Base-by-base conservation (phyloP, 495 filamentous ascomycete genomes). In the Mycothermus thermophilus region DNA sequence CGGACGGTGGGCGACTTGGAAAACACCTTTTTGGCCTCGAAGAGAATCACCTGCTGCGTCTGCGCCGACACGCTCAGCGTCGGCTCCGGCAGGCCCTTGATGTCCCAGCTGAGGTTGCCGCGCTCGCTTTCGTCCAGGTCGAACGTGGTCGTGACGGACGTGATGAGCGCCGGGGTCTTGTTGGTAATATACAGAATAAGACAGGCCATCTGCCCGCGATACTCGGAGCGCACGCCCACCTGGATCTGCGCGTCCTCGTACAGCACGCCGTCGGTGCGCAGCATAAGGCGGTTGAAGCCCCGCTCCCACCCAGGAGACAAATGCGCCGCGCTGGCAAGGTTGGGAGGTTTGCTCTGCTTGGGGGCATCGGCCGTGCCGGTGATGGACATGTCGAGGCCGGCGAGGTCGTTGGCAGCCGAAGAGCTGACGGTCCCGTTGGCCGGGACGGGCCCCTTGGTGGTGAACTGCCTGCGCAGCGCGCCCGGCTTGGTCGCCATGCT, bases 171-270 rank as follows among this genome's bases (percentile, higher is more conserved):
- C 0, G 83, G 74, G 2, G 83, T 83, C 57, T 93, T 94, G 60
- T 96, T 96, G 25, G 79, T 80, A 51, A 96, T 88, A 57, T 95
- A 95, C 32, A 95, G 62, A 48, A 96, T 95, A 27, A 99, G 66
- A 41, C 88, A 93, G 32, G 90, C 92, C 67, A 93, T 79, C 44
- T 93, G 80, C 12, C 72, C 82, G 37, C 92, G 82, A 52, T 93
- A 99, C 56, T 99, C 92, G 4, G 83, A 84, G 5, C 92, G 80
- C 30, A 96, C 58, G 21, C 90, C 92, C 24, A 99, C 69, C 50
- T 96, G 87, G 33, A 99, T 74, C 57, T 99, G 92, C 0, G 73
- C 77, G 50, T 99, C 92, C 58, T 96, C 85, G 50, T 93, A 96
- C 1, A 99, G 71, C 8, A 96, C 69, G 23, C 90, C 92, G 55